Percentiles rank a stretch among this genome's conserved stretches.
phyloP scores from a whole-genome alignment of 108 stramenopile species.

The Nitzschia inconspicua region DNA sequence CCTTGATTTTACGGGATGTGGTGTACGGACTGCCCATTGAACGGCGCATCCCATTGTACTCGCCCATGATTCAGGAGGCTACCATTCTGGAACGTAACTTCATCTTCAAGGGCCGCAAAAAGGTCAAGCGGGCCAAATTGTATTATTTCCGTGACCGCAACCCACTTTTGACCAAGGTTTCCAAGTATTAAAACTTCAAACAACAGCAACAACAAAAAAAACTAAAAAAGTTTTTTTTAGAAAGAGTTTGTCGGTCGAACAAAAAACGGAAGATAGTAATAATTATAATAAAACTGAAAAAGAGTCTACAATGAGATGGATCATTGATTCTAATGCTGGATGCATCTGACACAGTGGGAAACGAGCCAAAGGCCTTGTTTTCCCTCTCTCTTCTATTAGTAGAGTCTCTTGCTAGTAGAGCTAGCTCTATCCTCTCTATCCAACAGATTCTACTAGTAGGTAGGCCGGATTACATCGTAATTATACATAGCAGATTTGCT shows the following conservation, averaged over 20 bases:
- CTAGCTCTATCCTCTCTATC: too few relatives aligned
- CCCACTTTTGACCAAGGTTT: conserved; percentile 6
- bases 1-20: conserved; percentile 72
- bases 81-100: conserved; percentile 84
- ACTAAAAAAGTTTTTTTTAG: background rate
- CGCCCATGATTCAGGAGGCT: conserved; percentile 67
- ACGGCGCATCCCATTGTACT: conserved; percentile 71
- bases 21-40: conserved; percentile 74
- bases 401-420: too few relatives aligned
- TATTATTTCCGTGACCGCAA: conserved; percentile 11
- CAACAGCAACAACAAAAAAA: too few relatives aligned
- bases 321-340: too few relatives aligned
- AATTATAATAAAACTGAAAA: background rate
- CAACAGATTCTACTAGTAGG: too few relatives aligned
- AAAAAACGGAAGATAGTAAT: background rate
- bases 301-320: too few relatives aligned
- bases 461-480: too few relatives aligned
- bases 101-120: conserved; percentile 84
- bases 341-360: too few relatives aligned
- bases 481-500: too few relatives aligned
- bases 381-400: too few relatives aligned
- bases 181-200: conserved; percentile 1
- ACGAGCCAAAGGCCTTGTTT: too few relatives aligned
- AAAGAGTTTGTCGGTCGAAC: background rate
- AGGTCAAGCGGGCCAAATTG: conserved; percentile 84